Evolutionary conservation across 1,284 basidiomycete genomes (phyloP).

Genomic region (Ceratobasidium papillatum): DNA sequence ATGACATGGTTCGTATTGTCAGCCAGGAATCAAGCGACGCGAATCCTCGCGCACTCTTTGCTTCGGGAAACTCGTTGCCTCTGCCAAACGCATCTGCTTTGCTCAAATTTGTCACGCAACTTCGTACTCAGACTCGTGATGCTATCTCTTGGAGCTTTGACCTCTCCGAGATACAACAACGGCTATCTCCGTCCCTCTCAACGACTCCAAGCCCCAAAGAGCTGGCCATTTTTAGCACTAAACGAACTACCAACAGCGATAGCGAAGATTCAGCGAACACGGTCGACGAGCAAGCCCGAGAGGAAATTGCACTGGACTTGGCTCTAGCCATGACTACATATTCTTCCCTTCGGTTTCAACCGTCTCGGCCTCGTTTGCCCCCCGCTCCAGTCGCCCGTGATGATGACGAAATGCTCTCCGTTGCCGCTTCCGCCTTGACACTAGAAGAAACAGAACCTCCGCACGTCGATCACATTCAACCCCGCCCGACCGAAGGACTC

Average conservation of each 20-base stretch:
- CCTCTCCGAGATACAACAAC: neutral
- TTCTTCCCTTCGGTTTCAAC: conserved; percentile 57
- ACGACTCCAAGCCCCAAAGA: conserved; percentile 14
- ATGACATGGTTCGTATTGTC: conserved; percentile 23
- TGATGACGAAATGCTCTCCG: conserved; percentile 56
- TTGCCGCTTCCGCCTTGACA: conserved; percentile 63
- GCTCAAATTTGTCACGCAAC: conserved; percentile 9
- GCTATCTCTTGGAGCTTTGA: conserved; percentile 13
- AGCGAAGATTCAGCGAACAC: neutral
- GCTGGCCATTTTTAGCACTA: neutral
- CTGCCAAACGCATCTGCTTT: neutral
- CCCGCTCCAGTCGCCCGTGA: conserved; percentile 49
- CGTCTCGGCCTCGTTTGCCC: conserved; percentile 42
- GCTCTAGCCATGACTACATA: conserved; percentile 66
- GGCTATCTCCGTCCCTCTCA: neutral
- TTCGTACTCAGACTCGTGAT: conserved; percentile 10
- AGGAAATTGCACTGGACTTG: conserved; percentile 71
- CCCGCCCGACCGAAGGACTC: conserved; percentile 57
- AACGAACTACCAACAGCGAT: neutral
- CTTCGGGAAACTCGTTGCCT: conserved; percentile 11
- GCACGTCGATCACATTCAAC: conserved; percentile 65
- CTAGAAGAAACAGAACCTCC: conserved; percentile 61
- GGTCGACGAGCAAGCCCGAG: conserved; percentile 61
- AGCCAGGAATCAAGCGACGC: neutral
- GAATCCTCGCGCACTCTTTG: conserved; percentile 13